phyloP scores from a whole-genome alignment of 805 yeast genomes.

The Debaryomyces prosopidis region DNA sequence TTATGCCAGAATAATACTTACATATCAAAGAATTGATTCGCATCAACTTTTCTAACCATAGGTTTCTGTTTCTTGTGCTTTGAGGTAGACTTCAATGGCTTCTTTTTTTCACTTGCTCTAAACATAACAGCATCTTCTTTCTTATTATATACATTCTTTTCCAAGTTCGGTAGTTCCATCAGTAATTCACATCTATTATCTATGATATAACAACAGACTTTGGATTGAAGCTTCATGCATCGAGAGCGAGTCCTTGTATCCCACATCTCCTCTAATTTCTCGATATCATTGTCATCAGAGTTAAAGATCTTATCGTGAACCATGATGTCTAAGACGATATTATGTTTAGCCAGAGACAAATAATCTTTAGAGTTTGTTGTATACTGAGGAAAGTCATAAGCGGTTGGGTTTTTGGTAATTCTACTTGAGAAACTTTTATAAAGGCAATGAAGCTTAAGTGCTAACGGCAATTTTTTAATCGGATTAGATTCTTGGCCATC shows the following conservation, averaged over 20 bases:
- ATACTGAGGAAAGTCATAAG: background rate
- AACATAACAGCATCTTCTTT: background rate
- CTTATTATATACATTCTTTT: background rate
- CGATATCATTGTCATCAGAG: background rate
- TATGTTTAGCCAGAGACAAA: background rate
- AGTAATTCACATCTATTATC: conserved; percentile 7
- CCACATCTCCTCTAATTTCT: conserved; percentile 12
- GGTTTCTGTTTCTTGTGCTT: conserved; percentile 4
- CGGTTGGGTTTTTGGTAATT: conserved; percentile 6
- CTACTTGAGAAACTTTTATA: conserved; percentile 12
- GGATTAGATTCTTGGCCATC: conserved; percentile 9
- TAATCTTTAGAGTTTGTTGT: conserved; percentile 6
- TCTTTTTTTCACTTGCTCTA: background rate
- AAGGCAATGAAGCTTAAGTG: conserved; percentile 20
- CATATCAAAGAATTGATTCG: conserved; percentile 17
- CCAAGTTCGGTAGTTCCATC: background rate
- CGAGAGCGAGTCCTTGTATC: conserved; percentile 10
- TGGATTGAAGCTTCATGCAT: conserved; percentile 1
- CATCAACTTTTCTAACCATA: conserved; percentile 11
- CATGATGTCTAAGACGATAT: conserved; percentile 15
- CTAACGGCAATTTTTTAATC: conserved; percentile 23
- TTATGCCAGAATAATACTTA: conserved; percentile 2
- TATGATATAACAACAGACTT: conserved; percentile 4
- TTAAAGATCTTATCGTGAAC: conserved; percentile 9
- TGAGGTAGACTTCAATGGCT: background rate